A percentile compares a stretch with the other conserved stretches of the same genome.
Evolutionary conservation across 768 basidiomycete genomes (phyloP).

Genomic region (Lentinula lateritia): DNA sequence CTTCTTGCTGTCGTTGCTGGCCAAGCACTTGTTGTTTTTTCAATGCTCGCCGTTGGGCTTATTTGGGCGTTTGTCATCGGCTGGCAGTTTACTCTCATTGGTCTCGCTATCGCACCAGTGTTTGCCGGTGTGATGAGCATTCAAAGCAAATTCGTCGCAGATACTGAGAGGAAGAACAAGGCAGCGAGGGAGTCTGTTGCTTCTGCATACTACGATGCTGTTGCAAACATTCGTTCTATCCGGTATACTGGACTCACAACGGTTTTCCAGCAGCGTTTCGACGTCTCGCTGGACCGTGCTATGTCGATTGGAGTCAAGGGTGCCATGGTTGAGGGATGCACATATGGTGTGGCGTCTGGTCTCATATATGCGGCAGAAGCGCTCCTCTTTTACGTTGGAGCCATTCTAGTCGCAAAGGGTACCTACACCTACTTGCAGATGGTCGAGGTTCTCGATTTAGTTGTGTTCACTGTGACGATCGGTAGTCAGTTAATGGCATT

Average conservation of each 20-base stretch:
- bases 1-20: slow-evolving; percentile 70
- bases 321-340: slow-evolving; percentile 85
- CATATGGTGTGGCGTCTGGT: slow-evolving; percentile 73
- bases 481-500: slow-evolving; percentile 90
- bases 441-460: slow-evolving; percentile 85
- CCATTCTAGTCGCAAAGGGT: slow-evolving; percentile 75
- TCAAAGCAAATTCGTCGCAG: slow-evolving; percentile 67
- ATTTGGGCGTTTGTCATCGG: slow-evolving; percentile 84
- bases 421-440: slow-evolving; percentile 84
- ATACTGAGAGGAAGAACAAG: slow-evolving; percentile 78
- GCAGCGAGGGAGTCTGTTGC: slow-evolving; percentile 81
- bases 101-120: slow-evolving; percentile 80
- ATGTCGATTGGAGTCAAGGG: slow-evolving; percentile 65
- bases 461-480: slow-evolving; percentile 91
- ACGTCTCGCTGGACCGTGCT: slow-evolving; percentile 53
- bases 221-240: slow-evolving; percentile 82
- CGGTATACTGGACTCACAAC: slow-evolving; percentile 80
- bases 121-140: slow-evolving; percentile 71
- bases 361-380: slow-evolving; percentile 90
- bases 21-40: slow-evolving; percentile 64
- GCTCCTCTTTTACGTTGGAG: slow-evolving; percentile 86
- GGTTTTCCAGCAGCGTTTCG: slow-evolving; percentile 67
- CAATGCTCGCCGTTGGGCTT: slow-evolving; percentile 82
- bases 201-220: slow-evolving; percentile 80
- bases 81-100: slow-evolving; percentile 92